These are phyloP conservation scores for Lophiotrema nucula DNA, from an alignment of 495 filamentous ascomycete genomes.

Conservation along the genomic window DNA sequence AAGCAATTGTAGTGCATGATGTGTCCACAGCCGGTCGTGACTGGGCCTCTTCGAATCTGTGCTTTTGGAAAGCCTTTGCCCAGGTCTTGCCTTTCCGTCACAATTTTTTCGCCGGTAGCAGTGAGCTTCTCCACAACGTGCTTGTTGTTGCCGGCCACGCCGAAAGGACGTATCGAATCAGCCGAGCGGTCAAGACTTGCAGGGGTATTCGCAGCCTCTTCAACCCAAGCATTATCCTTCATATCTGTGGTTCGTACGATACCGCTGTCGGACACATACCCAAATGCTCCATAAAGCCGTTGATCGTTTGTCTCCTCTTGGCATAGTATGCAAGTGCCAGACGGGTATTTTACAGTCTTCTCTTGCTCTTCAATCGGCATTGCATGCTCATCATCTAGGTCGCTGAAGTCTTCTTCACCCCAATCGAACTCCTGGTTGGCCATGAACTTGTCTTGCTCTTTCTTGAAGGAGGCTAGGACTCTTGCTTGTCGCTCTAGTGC, in stretches of 20 bases:
- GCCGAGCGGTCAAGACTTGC: conserved; percentile 78
- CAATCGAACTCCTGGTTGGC: conserved; percentile 84
- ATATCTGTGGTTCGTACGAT: conserved; percentile 85
- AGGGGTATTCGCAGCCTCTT: conserved; percentile 76
- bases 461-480: conserved; percentile 96
- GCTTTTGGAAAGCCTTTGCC: conserved; percentile 81
- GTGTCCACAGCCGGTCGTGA: conserved; percentile 90
- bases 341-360: conserved; percentile 89
- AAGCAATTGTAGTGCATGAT: conserved; percentile 99
- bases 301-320: conserved; percentile 93
- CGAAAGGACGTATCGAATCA: conserved; percentile 79
- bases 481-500: conserved; percentile 84
- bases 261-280: conserved; percentile 79
- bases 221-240: conserved; percentile 75
- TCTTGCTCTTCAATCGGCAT: conserved; percentile 50
- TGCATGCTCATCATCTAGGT: conserved; percentile 66
- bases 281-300: conserved; percentile 87
- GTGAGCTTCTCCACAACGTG: conserved; percentile 71
- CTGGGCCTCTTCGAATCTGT: conserved; percentile 68
- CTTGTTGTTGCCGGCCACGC: conserved; percentile 82
- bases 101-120: conserved; percentile 65
- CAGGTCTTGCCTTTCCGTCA: conserved; percentile 73
- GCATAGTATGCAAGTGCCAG: conserved; percentile 90
- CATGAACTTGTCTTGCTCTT: conserved; percentile 92
- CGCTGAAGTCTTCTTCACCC: conserved; percentile 67